Conservation (phyloP, 352 stramenopile species). For the Phytophthora uliginosa region DNA sequence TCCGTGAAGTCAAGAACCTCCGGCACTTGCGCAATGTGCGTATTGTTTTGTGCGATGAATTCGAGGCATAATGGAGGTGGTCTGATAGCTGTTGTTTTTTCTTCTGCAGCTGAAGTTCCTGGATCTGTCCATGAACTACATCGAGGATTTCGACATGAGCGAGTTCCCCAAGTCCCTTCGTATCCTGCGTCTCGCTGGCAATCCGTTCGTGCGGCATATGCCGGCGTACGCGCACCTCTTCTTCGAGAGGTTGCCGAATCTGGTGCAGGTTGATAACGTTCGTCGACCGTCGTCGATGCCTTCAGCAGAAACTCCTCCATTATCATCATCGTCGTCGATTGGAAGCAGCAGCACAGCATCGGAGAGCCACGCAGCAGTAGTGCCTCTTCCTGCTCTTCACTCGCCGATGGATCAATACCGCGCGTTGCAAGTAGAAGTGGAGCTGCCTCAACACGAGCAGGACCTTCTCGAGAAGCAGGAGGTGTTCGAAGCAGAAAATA, state of each 20-base stretch:
- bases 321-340: constrained; percentile 22
- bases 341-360: constrained; percentile 26
- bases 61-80: not conserved
- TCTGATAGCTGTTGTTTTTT: not conserved
- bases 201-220: constrained; percentile 68
- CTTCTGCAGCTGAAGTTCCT: constrained; percentile 73
- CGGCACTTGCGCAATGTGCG: constrained; percentile 64
- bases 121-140: constrained; percentile 82
- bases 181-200: constrained; percentile 61
- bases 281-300: constrained; percentile 35
- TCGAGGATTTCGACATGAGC: constrained; percentile 68
- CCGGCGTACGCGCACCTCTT: constrained; percentile 66
- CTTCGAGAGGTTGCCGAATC: constrained; percentile 70
- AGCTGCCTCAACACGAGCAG: constrained; percentile 28
- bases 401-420: constrained; percentile 49
- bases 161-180: constrained; percentile 71
- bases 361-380: constrained; percentile 6
- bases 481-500: constrained; percentile 25
- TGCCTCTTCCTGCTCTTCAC: constrained; percentile 16
- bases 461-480: constrained; percentile 27
- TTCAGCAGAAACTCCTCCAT: constrained; percentile 9
- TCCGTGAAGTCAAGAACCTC: constrained; percentile 70
- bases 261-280: constrained; percentile 69
- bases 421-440: constrained; percentile 37
- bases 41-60: not conserved